These are phyloP conservation scores for Kokia cookei DNA, from an alignment of 441 rosid genomes.

Conservation along the genomic window DNA sequence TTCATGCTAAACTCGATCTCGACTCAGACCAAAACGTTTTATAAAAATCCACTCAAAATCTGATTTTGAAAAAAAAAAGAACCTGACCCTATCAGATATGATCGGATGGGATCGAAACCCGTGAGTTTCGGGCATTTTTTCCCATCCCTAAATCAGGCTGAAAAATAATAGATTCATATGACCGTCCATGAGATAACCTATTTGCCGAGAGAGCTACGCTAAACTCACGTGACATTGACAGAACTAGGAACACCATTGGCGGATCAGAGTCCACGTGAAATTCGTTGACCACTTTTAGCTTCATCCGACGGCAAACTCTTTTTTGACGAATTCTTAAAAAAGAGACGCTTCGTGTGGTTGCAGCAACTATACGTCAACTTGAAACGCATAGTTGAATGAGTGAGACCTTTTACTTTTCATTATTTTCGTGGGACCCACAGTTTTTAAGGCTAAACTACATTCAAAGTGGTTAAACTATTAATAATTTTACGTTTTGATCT, in stretches of 20 bases:
- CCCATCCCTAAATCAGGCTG: not conserved
- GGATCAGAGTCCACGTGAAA: constrained; percentile 10
- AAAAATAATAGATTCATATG: not conserved
- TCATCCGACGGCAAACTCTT: not conserved
- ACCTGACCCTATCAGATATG: too few relatives aligned
- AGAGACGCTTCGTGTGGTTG: not conserved
- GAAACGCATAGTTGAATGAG: not conserved
- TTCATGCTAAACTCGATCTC: too few relatives aligned
- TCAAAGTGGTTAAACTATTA: too few relatives aligned
- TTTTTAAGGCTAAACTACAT: too few relatives aligned
- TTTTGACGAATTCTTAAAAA: not conserved
- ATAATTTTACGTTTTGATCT: too few relatives aligned
- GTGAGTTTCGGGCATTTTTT: too few relatives aligned
- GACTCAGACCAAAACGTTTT: accelerated
- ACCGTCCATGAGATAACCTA: not conserved
- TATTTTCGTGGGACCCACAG: not conserved
- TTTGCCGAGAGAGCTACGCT: not conserved
- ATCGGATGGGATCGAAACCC: too few relatives aligned
- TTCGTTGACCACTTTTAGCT: not conserved
- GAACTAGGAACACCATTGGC: not conserved
- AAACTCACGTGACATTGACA: constrained; percentile 6
- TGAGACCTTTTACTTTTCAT: not conserved
- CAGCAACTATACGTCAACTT: not conserved
- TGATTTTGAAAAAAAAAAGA: too few relatives aligned
- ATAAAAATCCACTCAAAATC: too few relatives aligned